These are phyloP conservation scores for Myxozyma vanderwaltii DNA, from an alignment of 805 yeast species.

Conservation along the genomic window DNA sequence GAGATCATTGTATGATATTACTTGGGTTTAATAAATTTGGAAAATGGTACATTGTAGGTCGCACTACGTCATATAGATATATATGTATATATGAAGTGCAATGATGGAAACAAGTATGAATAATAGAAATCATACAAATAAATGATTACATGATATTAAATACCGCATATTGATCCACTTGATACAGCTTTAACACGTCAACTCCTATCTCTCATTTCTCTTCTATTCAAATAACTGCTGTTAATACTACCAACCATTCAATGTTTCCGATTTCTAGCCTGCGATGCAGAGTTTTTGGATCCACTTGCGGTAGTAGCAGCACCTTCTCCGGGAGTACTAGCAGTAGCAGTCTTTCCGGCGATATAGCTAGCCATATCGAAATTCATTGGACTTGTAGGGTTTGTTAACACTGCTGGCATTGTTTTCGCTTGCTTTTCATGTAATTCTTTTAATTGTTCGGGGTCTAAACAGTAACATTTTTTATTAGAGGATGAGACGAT, in stretches of 20 bases:
- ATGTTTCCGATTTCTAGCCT: neutral
- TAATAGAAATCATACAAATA: too few species aligned
- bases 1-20: too few species aligned
- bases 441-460: slow-evolving; percentile 42
- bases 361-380: slow-evolving; percentile 42
- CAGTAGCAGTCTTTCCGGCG: slow-evolving; percentile 36
- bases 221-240: neutral
- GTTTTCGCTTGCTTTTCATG: slow-evolving; percentile 37
- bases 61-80: too few species aligned
- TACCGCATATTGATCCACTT: too few species aligned
- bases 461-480: slow-evolving; percentile 31
- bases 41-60: too few species aligned
- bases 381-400: slow-evolving; percentile 30
- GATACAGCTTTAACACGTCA: too few species aligned
- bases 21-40: too few species aligned
- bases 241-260: neutral
- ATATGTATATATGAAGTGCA: too few species aligned
- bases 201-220: neutral
- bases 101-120: too few species aligned
- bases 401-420: slow-evolving; percentile 27
- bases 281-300: neutral
- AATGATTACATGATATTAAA: too few species aligned
- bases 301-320: neutral
- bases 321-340: neutral
- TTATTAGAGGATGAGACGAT: neutral